These are phyloP conservation scores for Cytospora piceae DNA, from an alignment of 2,329 filamentous ascomycete species.

Conservation along the genomic window DNA sequence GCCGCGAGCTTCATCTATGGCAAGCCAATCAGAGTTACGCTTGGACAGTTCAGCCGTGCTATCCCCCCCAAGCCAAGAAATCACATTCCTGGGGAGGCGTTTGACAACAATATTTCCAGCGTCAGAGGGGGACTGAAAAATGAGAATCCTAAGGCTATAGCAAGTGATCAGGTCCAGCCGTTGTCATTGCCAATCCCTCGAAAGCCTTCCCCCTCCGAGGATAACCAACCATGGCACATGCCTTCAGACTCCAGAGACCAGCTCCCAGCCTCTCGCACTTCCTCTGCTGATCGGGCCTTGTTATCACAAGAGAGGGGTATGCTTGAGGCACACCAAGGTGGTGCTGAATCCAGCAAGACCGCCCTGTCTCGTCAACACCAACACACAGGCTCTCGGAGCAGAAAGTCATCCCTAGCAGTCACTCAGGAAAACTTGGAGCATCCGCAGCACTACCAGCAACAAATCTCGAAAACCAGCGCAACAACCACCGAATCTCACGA, in stretches of 20 bases:
- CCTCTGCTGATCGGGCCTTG: neutral
- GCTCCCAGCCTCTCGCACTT: neutral
- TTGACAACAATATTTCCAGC: neutral
- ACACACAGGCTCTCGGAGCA: neutral
- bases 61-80: slow-evolving; percentile 4
- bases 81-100: neutral
- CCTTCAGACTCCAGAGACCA: neutral
- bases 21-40: slow-evolving; percentile 13
- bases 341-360: neutral
- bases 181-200: neutral
- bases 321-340: too few species aligned
- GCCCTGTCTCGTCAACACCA: neutral
- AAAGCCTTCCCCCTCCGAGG: slow-evolving; percentile 9
- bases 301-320: neutral
- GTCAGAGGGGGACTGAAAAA: neutral
- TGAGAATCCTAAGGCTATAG: neutral
- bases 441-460: neutral
- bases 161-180: neutral
- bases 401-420: too few species aligned
- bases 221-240: slow-evolving; percentile 6
- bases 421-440: neutral
- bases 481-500: neutral
- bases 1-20: slow-evolving; percentile 23
- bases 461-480: neutral
- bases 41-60: slow-evolving; percentile 20